These are phyloP conservation scores for Huntiella decipiens DNA, from an alignment of 2,329 filamentous ascomycete genomes.

Conservation along the genomic window DNA sequence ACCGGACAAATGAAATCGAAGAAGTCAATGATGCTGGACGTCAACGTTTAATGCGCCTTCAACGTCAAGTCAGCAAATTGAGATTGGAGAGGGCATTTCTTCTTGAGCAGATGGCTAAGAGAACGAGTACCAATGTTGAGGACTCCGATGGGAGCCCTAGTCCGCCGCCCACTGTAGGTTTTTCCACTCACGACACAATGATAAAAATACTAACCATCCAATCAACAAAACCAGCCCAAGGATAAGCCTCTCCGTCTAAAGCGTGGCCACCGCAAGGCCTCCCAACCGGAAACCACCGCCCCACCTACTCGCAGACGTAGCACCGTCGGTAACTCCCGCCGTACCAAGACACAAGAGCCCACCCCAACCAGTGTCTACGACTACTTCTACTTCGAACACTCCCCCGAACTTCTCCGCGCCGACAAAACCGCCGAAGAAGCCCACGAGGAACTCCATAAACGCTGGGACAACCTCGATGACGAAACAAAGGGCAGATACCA, in stretches of 20 bases:
- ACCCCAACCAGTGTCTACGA: constrained; percentile 26
- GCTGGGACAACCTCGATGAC: constrained; percentile 34
- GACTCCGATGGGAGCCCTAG: constrained; percentile 64
- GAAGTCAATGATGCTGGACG: constrained; percentile 73
- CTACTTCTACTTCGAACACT: constrained; percentile 32
- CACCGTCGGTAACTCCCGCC: no score
- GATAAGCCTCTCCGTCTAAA: constrained; percentile 62
- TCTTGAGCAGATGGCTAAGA: constrained; percentile 52
- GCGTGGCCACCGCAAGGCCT: constrained; percentile 47
- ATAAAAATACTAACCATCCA: neutral
- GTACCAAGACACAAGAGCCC: constrained; percentile 14
- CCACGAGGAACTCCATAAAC: constrained; percentile 35
- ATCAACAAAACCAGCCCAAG: constrained; percentile 37
- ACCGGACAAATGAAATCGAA: constrained; percentile 79
- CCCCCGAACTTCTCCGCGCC: constrained; percentile 26
- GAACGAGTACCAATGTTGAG: constrained; percentile 56
- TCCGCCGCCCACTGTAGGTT: constrained; percentile 56
- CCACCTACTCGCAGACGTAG: no score
- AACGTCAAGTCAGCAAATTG: constrained; percentile 78
- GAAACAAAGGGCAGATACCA: constrained; percentile 31
- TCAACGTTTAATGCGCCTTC: constrained; percentile 58
- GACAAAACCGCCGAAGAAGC: constrained; percentile 23
- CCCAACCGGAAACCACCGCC: constrained; percentile 16
- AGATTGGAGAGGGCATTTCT: constrained; percentile 66
- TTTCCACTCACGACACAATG: neutral